Evolutionary conservation across 2,329 filamentous ascomycete genomes (phyloP).

Genomic region (Alternaria viburni): DNA sequence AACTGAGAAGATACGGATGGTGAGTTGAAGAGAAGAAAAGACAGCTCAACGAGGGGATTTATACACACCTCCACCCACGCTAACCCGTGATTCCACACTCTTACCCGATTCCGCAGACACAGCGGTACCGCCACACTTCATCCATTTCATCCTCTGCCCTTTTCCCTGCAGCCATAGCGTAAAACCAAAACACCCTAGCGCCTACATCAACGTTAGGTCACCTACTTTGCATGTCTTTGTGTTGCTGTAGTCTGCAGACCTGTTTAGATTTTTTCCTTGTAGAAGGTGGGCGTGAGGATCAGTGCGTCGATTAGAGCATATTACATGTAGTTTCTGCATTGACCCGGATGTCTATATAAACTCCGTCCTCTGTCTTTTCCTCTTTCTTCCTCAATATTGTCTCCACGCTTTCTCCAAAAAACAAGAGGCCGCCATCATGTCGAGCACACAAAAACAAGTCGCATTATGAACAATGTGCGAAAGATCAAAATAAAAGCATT

Average conservation of each 20-base stretch:
- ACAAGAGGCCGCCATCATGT: too few species aligned
- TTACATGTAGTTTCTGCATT: not conserved
- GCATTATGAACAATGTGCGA: too few species aligned
- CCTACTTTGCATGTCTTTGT: not conserved
- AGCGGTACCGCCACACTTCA: too few species aligned
- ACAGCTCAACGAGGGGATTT: not conserved
- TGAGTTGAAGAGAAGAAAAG: not conserved
- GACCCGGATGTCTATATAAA: not conserved
- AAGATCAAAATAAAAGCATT: not conserved
- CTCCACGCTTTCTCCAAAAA: too few species aligned
- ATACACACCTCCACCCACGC: not conserved
- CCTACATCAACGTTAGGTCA: not conserved
- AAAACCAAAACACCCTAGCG: not conserved
- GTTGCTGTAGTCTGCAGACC: not conserved
- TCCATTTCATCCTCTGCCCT: not conserved
- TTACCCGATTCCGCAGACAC: too few species aligned
- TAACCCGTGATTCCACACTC: not conserved
- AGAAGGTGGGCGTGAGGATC: not conserved
- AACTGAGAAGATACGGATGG: not conserved
- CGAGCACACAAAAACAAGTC: too few species aligned
- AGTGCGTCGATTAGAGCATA: not conserved
- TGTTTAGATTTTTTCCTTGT: not conserved
- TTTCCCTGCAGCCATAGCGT: not conserved
- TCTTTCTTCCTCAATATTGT: too few species aligned
- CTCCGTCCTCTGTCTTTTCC: not conserved